A percentile compares a stretch with the other conserved stretches of the same genome.
These are phyloP conservation scores for Ophiostoma ips DNA, from an alignment of 2,329 filamentous ascomycete genomes.

Conservation along the genomic window DNA sequence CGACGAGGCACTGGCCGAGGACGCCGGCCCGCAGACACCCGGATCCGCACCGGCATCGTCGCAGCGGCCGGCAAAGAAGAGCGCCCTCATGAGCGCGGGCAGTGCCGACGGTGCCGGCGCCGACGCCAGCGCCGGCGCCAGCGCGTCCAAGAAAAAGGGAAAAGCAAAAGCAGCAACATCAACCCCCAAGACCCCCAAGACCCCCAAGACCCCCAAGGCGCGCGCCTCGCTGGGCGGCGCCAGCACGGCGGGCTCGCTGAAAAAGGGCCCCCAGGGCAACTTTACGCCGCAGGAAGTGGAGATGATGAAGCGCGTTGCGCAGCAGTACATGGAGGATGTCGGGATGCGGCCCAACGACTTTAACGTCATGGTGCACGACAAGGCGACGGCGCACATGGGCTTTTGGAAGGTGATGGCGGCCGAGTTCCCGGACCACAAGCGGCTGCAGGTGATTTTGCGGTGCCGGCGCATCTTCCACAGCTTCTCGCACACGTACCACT, in stretches of 20 bases:
- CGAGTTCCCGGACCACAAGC: constrained; percentile 34
- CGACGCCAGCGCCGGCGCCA: background rate
- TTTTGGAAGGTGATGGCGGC: constrained; percentile 38
- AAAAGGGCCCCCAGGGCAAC: constrained; percentile 17
- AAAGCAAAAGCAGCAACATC: background rate
- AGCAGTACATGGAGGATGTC: constrained; percentile 30
- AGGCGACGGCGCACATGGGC: constrained; percentile 19
- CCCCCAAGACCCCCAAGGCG: background rate
- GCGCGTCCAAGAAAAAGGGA: too few relatives aligned
- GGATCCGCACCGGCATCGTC: background rate
- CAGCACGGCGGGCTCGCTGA: constrained; percentile 1
- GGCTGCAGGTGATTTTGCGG: constrained; percentile 39
- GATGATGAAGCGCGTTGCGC: constrained; percentile 27
- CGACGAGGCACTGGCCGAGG: background rate
- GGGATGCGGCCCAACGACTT: constrained; percentile 29
- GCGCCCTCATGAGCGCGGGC: background rate
- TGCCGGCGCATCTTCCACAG: constrained; percentile 53
- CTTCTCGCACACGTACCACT: constrained; percentile 43
- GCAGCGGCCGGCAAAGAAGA: background rate
- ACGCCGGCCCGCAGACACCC: background rate
- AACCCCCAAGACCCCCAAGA: too few relatives aligned
- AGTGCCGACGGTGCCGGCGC: background rate
- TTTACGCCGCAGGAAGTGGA: constrained; percentile 31
- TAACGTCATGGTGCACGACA: constrained; percentile 30
- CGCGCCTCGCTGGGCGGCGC: background rate